Evolutionary conservation across 2,329 filamentous ascomycete species (phyloP), one percentile per base, ranked within the genome.

Genomic region (Sporothrix mexicana): DNA sequence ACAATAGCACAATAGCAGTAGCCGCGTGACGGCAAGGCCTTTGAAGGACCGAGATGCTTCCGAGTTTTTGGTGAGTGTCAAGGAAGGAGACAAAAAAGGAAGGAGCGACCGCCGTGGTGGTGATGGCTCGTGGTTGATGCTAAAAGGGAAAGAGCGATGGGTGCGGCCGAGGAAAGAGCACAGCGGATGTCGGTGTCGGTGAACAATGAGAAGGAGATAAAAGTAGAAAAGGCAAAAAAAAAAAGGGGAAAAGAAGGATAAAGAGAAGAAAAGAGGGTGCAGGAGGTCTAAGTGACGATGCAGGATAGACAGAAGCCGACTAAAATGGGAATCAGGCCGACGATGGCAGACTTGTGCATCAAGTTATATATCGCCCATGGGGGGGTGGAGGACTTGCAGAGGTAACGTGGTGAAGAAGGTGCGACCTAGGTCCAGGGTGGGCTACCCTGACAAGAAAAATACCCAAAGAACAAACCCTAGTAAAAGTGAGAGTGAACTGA

Each of bases 211-310:
- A 79, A 76, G 10, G n/a, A 43, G 41, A 41, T 41, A 20, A 49
- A 43, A 25, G 9, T 53, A 20, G 8, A 23, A 23, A 55, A 5
- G n/a, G 79, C 75, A 43, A 77, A 70, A 72, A 77, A 77, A 45
- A 76, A 72, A 77, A 77, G 41, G 75, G 72, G 15, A 77, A 75
- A 70, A 80, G 61, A 41, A 74, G 76, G 78, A 75, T 15, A 45
- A 25, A 10, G 10, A 59, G 5, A 15, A 41, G 3, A 17, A 53
- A 25, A n/a, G 10, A 20, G 20, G 41, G 61, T 2, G 47, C 25
- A 12, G n/a, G 17, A 45, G 45, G 59, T 64, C 59, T 41, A 45
- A 20, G 25, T 12, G 41, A 17, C 49, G 30, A 61, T 13, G 15
- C 59, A 61, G 23, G 51, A 72, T 55, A 23, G 23, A 36, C 51